These are phyloP conservation scores for Jaapia argillacea DNA, from an alignment of 768 basidiomycete species.

Conservation along the genomic window DNA sequence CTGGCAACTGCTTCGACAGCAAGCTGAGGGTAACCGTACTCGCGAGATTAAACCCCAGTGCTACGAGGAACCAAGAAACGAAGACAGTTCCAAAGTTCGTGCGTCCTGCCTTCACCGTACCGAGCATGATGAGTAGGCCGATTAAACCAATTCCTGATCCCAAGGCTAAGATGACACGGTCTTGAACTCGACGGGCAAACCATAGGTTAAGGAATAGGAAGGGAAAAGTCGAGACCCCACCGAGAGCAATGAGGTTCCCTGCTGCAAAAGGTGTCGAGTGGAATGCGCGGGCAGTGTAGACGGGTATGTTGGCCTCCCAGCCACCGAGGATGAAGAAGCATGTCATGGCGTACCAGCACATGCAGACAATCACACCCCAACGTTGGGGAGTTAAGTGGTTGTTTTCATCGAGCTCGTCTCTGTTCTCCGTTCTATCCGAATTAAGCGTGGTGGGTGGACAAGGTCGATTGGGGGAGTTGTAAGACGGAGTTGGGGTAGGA, in stretches of 20 bases:
- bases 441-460: too few species aligned
- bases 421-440: too few species aligned
- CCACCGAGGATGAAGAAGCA: conserved; percentile 63
- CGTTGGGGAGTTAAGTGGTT: conserved; percentile 18
- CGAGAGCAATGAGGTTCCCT: conserved; percentile 64
- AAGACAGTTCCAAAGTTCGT: conserved; percentile 39
- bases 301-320: conserved; percentile 65
- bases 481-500: too few species aligned
- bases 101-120: conserved; percentile 28
- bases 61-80: conserved; percentile 44
- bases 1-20: conserved; percentile 60
- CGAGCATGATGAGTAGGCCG: conserved; percentile 43
- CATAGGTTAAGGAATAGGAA: conserved; percentile 56
- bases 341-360: conserved; percentile 65
- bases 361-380: conserved; percentile 46
- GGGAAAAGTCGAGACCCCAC: conserved; percentile 50
- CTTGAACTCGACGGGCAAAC: conserved; percentile 47
- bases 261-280: conserved; percentile 52
- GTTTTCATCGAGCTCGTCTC: not conserved
- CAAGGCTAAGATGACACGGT: conserved; percentile 44
- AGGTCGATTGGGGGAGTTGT: too few species aligned
- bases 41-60: conserved; percentile 66
- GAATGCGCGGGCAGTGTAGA: conserved; percentile 33
- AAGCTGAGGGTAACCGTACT: conserved; percentile 59
- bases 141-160: conserved; percentile 40